Evolutionary conservation across 352 stramenopile genomes (phyloP), one percentile per base, ranked within the genome.

Genomic region (Achlya hypogyna): DNA sequence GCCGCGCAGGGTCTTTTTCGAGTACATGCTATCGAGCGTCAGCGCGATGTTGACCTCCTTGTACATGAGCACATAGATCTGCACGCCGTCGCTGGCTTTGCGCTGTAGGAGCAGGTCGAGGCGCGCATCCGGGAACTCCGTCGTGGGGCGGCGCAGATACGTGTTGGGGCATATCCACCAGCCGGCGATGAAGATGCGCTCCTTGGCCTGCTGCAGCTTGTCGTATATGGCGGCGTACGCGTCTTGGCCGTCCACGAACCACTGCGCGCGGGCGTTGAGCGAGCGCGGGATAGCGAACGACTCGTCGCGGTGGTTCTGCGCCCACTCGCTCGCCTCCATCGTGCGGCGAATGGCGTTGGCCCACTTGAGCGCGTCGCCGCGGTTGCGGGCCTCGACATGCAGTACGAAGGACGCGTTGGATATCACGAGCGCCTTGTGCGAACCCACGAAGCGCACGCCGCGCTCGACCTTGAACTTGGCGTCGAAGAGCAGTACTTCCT

Each of bases 41-140:
- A 96, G 71, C 10, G 87, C 84, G 45, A 93, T 70, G 1, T 83
- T 77, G 8, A 96, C 65, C 69, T 97, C 89, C 62, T 96, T 95
- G 78, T 97, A 96, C 75, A 97, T 92, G 16, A 97, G 74, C 27
- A 97, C 83, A 69, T 96, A 96, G 16, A 97, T 81, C 71, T 84
- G 78, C 22, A 95, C 82, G n/a, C 86, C 86, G 53, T 89, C 80
- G 68, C 87, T 73, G 0, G 86, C 86, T 51, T 91, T 90, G 59
- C 86, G 82, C 54, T 85, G 52, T 0, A 95, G 69, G 18, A 82
- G 62, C 45, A 78, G 49, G 67, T 95, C 86, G 9, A 95, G 63
- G 51, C 84, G 75, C 25, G 82, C 88, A 6, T 90, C 71, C 1
- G 82, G 81, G 53, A 81, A 81, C 16, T 78, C 43, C 23, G 77